Base-by-base conservation (phyloP, 139 green algal genomes). In the Diplosphaera chodatii region DNA sequence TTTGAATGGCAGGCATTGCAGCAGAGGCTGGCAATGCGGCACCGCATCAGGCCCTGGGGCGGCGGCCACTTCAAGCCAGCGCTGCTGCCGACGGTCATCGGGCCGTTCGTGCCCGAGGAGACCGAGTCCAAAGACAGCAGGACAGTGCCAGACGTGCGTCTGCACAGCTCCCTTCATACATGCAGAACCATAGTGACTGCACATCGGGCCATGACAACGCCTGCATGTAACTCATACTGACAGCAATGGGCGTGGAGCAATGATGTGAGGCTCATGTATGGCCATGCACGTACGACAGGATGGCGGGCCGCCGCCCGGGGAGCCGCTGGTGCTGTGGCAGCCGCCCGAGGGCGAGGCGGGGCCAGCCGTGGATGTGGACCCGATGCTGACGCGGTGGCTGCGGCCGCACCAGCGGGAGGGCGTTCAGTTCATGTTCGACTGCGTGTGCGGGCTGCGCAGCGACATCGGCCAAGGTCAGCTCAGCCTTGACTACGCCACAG, bases 351-450 rank as follows among this genome's bases (percentile, higher is more conserved):
- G 71, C 32, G 59, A 59, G 32, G 40, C 34, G 34, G 69, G 74
- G 23, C 41, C 56, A 40, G 30, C 64, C 22, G 77, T 95, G 20
- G 59, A 70, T 5, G 92, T 98, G 40, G 94, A 97, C 77, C 67
- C 75, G 70, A 95, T 94, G 90, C 80, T 98, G 32, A 90, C 87
- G 0, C 79, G 82, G 27, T 98, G 84, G 76, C 84, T 98, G 74
- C 82, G 94, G 27, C 88, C 90, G 20, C 94, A 98, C 76, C 94
- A 98, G 84, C 78, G 95, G 1, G 95, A 99, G 77, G 96, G 96
- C 5, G 90, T 99, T 33, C 75, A 91, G 76, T 99, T 99, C 82
- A 97, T 99, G 92, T 99, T 98, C 83, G 95, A 99, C 65, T 99
- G 96, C 62, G 92, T 98, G 10, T 83, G 76, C 27, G 96, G 96